These are phyloP conservation scores for Gentiana straminea DNA, from an alignment of 257 asterid genomes.

Conservation along the genomic window DNA sequence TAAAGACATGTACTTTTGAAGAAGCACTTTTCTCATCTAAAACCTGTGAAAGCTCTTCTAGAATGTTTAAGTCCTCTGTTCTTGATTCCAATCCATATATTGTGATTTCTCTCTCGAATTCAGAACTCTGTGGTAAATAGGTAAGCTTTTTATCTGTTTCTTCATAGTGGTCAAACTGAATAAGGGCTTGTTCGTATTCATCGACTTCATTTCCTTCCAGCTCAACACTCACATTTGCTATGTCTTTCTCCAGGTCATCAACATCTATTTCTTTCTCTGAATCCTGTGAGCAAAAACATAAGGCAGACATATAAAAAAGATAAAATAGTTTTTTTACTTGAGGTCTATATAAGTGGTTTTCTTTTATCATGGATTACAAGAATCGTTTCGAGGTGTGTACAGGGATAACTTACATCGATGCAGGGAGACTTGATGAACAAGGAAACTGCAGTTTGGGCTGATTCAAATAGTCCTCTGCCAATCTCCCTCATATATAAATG, in stretches of 20 bases:
- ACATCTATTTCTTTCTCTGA: slow-evolving; percentile 21
- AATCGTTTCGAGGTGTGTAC: too few species aligned
- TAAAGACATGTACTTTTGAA: slow-evolving; percentile 16
- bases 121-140: slow-evolving; percentile 29
- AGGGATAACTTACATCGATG: slow-evolving; percentile 24
- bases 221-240: slow-evolving; percentile 33
- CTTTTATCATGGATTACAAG: too few species aligned
- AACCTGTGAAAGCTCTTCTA: slow-evolving; percentile 20
- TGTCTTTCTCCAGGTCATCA: slow-evolving; percentile 28
- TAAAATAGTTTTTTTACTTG: background rate
- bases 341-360: background rate
- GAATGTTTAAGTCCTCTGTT: slow-evolving; percentile 15
- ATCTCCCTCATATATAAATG: slow-evolving; percentile 45
- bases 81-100: slow-evolving; percentile 32
- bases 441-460: slow-evolving; percentile 52
- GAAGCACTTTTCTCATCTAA: slow-evolving; percentile 16
- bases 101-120: slow-evolving; percentile 31
- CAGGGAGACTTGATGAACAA: slow-evolving; percentile 36
- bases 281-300: slow-evolving; percentile 15
- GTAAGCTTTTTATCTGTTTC: slow-evolving; percentile 34
- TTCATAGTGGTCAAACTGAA: slow-evolving; percentile 35
- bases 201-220: slow-evolving; percentile 42
- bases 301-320: background rate
- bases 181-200: slow-evolving; percentile 39
- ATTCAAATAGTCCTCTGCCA: slow-evolving; percentile 46